Evolutionary conservation across 805 yeast genomes (phyloP).

Genomic region (Nakazawaea populi): DNA sequence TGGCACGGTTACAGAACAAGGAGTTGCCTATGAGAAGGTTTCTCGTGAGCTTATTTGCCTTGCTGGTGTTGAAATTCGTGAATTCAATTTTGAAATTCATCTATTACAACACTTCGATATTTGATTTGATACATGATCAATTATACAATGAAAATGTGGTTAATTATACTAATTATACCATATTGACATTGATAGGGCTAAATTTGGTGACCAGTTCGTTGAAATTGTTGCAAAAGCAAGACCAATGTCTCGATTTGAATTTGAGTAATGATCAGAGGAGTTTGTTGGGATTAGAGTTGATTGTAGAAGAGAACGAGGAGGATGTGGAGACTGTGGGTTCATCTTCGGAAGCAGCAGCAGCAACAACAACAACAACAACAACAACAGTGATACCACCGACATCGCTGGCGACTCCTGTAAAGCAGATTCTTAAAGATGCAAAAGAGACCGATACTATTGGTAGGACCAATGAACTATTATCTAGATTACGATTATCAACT

Average conservation of each 20-base stretch:
- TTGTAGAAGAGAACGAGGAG: background rate
- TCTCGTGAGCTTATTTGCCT: slow-evolving; percentile 21
- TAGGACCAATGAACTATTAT: slow-evolving; percentile 5
- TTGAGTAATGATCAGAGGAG: slow-evolving; percentile 38
- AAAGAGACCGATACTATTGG: slow-evolving; percentile 7
- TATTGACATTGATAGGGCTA: slow-evolving; percentile 20
- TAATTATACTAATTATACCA: slow-evolving; percentile 14
- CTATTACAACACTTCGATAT: slow-evolving; percentile 13
- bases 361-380: background rate
- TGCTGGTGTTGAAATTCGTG: slow-evolving; percentile 25
- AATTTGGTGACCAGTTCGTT: slow-evolving; percentile 24
- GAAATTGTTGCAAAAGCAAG: slow-evolving; percentile 33
- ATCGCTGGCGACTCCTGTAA: background rate
- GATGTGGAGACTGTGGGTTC: background rate
- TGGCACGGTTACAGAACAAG: slow-evolving; percentile 36
- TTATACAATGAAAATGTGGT: slow-evolving; percentile 7
- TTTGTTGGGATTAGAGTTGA: slow-evolving; percentile 34
- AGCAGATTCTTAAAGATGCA: slow-evolving; percentile 2
- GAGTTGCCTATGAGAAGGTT: slow-evolving; percentile 30
- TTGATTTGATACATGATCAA: slow-evolving; percentile 5
- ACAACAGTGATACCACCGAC: background rate
- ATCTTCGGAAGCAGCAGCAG: background rate
- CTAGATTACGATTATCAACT: slow-evolving; percentile 4
- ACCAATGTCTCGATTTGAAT: slow-evolving; percentile 47
- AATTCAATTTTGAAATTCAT: slow-evolving; percentile 18